Evolutionary conservation across 2,329 filamentous ascomycete species (phyloP).

Genomic region (Aspergillus caelatus): DNA sequence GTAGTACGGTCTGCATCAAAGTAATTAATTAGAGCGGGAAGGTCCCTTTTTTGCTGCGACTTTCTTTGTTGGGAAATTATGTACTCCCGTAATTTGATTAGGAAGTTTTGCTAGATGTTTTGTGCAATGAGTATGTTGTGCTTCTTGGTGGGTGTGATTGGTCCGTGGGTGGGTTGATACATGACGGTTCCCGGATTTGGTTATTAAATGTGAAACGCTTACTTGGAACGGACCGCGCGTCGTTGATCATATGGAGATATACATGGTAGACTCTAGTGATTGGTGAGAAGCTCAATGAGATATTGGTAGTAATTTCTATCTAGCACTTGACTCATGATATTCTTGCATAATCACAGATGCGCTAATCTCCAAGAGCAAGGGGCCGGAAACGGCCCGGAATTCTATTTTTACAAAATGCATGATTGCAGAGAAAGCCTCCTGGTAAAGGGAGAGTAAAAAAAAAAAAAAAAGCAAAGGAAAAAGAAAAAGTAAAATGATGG

Average conservation of each 20-base stretch:
- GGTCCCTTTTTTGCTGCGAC: background rate
- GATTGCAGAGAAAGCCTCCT: constrained; percentile 13
- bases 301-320: constrained; percentile 8
- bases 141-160: background rate
- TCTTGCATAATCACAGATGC: constrained; percentile 37
- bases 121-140: background rate
- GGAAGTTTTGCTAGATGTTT: background rate
- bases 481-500: constrained; percentile 15
- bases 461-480: constrained; percentile 5
- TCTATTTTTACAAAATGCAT: constrained; percentile 44
- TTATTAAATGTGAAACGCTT: constrained; percentile 8
- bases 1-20: background rate
- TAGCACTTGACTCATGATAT: constrained; percentile 35
- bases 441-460: constrained; percentile 5
- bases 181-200: background rate
- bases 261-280: background rate
- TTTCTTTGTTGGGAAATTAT: background rate
- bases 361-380: constrained; percentile 38
- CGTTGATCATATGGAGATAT: background rate
- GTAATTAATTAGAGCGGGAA: background rate
- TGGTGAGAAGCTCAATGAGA: background rate
- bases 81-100: background rate
- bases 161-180: background rate
- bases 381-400: constrained; percentile 29
- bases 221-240: constrained; percentile 4